These are phyloP conservation scores for Jaltomata sinuosa DNA, from an alignment of 257 asterid genomes.

Conservation along the genomic window DNA sequence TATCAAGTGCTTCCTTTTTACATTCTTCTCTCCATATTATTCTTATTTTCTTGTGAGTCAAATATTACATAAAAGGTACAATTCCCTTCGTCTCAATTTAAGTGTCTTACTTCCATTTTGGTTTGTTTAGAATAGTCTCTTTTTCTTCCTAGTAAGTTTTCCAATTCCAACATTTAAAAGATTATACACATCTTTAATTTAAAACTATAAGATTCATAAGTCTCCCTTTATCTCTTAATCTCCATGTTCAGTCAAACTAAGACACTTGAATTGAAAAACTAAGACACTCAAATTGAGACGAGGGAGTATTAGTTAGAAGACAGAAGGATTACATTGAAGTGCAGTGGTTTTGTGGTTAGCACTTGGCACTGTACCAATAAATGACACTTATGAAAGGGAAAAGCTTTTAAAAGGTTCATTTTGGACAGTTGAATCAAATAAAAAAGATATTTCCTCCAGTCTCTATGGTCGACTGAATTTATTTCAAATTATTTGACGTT, in stretches of 20 bases:
- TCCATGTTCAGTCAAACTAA: too few relatives aligned
- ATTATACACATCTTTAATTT: too few relatives aligned
- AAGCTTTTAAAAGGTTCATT: background rate
- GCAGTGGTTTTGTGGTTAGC: background rate
- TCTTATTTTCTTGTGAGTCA: background rate
- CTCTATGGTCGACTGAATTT: background rate
- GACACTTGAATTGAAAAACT: too few relatives aligned
- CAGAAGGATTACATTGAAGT: background rate
- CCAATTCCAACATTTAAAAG: too few relatives aligned
- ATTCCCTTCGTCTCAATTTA: too few relatives aligned
- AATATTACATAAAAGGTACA: background rate
- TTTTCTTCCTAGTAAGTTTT: too few relatives aligned
- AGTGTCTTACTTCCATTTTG: too few relatives aligned
- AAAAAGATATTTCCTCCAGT: background rate
- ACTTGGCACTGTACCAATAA: background rate
- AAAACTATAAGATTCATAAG: too few relatives aligned
- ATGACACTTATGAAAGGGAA: background rate
- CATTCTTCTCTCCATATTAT: background rate
- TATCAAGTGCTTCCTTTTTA: constrained; percentile 14
- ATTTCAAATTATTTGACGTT: background rate
- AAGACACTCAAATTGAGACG: too few relatives aligned
- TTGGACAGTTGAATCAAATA: background rate
- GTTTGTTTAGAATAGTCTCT: too few relatives aligned
- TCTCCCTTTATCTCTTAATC: too few relatives aligned
- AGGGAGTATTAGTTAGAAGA: background rate